These are phyloP conservation scores for Suillus bovinus DNA, from an alignment of 768 basidiomycete species.

Conservation along the genomic window DNA sequence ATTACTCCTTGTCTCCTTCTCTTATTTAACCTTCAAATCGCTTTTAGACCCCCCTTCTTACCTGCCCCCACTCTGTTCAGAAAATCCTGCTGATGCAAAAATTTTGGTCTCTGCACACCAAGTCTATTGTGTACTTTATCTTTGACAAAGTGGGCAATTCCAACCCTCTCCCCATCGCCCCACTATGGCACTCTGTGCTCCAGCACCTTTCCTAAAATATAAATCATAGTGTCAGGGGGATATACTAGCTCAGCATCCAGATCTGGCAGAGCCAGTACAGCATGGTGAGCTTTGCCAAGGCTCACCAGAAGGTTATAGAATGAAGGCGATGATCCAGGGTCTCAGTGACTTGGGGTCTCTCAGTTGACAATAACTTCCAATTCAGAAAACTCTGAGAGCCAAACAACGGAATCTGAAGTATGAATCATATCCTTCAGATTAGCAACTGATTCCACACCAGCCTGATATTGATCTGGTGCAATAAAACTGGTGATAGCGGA, in stretches of 20 bases:
- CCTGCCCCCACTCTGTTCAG: too few species aligned
- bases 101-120: too few species aligned
- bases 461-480: not conserved
- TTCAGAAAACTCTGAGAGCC: slow-evolving; percentile 7
- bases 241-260: not conserved
- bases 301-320: slow-evolving; percentile 3
- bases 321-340: not conserved
- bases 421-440: not conserved
- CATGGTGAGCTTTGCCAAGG: not conserved
- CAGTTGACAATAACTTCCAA: slow-evolving; percentile 9
- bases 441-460: not conserved
- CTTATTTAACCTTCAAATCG: too few species aligned
- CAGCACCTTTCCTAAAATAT: not conserved
- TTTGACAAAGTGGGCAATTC: not conserved
- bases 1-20: too few species aligned
- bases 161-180: not conserved
- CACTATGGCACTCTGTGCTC: not conserved
- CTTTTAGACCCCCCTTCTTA: too few species aligned
- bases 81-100: too few species aligned
- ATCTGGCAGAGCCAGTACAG: not conserved
- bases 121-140: not conserved
- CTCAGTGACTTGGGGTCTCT: not conserved
- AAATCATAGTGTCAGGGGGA: not conserved
- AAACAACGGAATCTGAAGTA: not conserved
- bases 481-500: not conserved